Base-by-base conservation (phyloP, 305 asterid species). In the Fraxinus paxiana region DNA sequence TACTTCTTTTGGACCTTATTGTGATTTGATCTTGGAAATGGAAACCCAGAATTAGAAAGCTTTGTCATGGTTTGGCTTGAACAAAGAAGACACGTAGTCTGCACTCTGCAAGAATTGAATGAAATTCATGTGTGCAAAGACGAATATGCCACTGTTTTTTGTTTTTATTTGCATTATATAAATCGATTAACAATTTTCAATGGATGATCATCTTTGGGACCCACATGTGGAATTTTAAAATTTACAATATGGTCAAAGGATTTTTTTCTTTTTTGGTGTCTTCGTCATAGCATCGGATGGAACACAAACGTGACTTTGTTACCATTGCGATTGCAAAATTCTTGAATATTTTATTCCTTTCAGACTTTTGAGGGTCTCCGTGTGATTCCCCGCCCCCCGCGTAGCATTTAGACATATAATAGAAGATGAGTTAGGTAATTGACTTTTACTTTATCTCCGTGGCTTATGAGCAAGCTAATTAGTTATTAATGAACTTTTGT, bases 51-150 rank as follows among this genome's bases (percentile, higher is more conserved):
- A 65, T 63, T 65, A 65, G 37, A 28, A 46, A 38, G 61, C 71
- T 78, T 78, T 56, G 86, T 83, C 76, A 71, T 30, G 15, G 35
- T 54, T 34, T 61, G 24, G 71, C 37, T 41, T 0, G 79, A 51
- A 63, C 13, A 5, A 63, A 77, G 41, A 71, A 15, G 76, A 38
- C 37, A 63, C 76, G 67, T 75, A 20, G 67, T 15, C 9, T 26
- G 73, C 6, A 26, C 34, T 3, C 8, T 65, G 35, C 18, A 10
- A 65, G 73, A 24, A 10, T 26, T 63, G 69, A 63, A 63, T 63
- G 24, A 9, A 63, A 63, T 63, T 63, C 71, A 63, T 26, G 35
- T 26, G 33, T 63, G 13, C 28, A 63, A 22, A 26, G 72, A 63
- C 34, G 10, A 63, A 63, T 9, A 8, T 24, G 72, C 35, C 72